Conservation (phyloP, 768 basidiomycete species). For the Goffeauzyma gilvescens region DNA sequence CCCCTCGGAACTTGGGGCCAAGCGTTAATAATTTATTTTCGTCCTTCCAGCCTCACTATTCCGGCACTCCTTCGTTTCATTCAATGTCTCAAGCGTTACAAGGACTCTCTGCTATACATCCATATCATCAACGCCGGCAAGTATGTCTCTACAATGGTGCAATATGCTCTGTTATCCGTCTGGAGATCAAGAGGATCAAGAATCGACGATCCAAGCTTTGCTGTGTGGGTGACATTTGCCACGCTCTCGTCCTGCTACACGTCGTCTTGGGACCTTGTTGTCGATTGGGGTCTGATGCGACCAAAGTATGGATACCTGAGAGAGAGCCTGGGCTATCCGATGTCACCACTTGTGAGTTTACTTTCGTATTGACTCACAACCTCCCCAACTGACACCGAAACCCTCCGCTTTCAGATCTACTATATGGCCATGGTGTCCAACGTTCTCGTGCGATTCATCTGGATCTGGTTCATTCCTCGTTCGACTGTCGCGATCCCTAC, state of each 20-base stretch:
- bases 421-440: conserved; percentile 43
- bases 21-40: conserved; percentile 43
- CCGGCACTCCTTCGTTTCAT: conserved; percentile 61
- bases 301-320: conserved; percentile 47
- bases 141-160: conserved; percentile 50
- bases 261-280: conserved; percentile 61
- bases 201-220: conserved; percentile 39
- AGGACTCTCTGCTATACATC: conserved; percentile 49
- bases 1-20: no score
- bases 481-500: conserved; percentile 36
- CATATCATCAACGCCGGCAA: conserved; percentile 88
- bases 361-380: no score
- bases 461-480: conserved; percentile 58
- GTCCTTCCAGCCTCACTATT: conserved; percentile 41
- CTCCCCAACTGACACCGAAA: background rate
- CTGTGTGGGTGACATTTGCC: conserved; percentile 42
- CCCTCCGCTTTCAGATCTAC: conserved; percentile 12
- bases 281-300: conserved; percentile 79
- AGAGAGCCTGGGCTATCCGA: conserved; percentile 13
- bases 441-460: conserved; percentile 56
- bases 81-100: conserved; percentile 73
- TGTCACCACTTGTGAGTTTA: conserved; percentile 4
- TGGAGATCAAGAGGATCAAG: conserved; percentile 43
- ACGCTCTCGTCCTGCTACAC: conserved; percentile 51
- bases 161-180: conserved; percentile 48